phyloP scores from a whole-genome alignment of 1,284 basidiomycete genomes.

The Phylloporus sp. region DNA sequence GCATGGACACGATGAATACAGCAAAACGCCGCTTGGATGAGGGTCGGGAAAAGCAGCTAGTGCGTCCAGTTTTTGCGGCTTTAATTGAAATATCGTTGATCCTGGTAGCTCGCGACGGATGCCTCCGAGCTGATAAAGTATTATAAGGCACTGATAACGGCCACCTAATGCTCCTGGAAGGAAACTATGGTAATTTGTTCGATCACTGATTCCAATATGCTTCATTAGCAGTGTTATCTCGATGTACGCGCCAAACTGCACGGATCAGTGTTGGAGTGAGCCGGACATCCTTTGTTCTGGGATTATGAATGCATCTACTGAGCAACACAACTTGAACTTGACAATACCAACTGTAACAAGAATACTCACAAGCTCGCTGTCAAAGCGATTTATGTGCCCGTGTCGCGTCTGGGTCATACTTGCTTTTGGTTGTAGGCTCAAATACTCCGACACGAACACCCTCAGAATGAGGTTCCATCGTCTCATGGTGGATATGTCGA shows the following conservation, averaged over 20 bases:
- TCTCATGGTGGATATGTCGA: conserved; percentile 87
- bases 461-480: conserved; percentile 91
- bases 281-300: background rate
- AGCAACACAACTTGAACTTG: conserved; percentile 13
- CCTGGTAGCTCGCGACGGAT: conserved; percentile 48
- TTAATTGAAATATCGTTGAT: conserved; percentile 9
- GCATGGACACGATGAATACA: conserved; percentile 45
- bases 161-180: conserved; percentile 20
- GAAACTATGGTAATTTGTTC: background rate
- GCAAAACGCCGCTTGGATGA: conserved; percentile 50
- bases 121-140: conserved; percentile 53
- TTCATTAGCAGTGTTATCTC: conserved; percentile 6
- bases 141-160: conserved; percentile 51
- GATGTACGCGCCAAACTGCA: conserved; percentile 11
- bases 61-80: conserved; percentile 16
- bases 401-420: conserved; percentile 9
- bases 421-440: conserved; percentile 69
- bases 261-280: background rate
- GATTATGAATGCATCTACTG: conserved; percentile 31
- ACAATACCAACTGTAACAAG: background rate
- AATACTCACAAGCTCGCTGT: conserved; percentile 39
- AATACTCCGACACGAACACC: conserved; percentile 90
- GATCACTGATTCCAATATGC: conserved; percentile 1
- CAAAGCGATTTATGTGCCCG: conserved; percentile 23
- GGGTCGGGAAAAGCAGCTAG: conserved; percentile 52